Conservation (phyloP, 1,284 basidiomycete genomes). For the Termitomyces sp. region DNA sequence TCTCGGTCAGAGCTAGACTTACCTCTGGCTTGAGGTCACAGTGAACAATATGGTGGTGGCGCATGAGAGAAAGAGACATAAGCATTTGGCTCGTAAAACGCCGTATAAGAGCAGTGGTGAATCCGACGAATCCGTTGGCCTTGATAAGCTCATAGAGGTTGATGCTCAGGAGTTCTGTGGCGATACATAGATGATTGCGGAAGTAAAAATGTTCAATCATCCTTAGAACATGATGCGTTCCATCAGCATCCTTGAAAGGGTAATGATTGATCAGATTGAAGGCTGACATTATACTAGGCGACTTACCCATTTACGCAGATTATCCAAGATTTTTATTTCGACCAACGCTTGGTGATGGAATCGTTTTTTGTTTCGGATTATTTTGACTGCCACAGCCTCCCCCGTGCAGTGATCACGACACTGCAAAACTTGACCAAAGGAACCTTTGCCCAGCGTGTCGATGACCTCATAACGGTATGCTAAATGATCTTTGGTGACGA, state of each 20-base stretch:
- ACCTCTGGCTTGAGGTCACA: conserved; percentile 99
- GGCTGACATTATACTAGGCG: conserved; percentile 9
- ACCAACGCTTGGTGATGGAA: conserved; percentile 99
- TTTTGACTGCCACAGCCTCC: conserved; percentile 95
- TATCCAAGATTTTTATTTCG: conserved; percentile 98
- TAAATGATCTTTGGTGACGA: conserved; percentile 89
- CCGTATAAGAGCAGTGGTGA: conserved; percentile 90
- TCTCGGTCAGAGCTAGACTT: conserved; percentile 19
- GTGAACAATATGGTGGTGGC: conserved; percentile 97
- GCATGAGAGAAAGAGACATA: conserved; percentile 85
- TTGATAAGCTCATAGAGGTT: conserved; percentile 99
- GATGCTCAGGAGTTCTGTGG: conserved; percentile 96
- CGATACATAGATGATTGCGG: conserved; percentile 96
- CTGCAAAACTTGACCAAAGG: conserved; percentile 95
- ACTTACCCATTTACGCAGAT: conserved; percentile 90
- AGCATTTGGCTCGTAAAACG: conserved; percentile 97
- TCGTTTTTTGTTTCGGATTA: conserved; percentile 98
- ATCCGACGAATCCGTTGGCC: conserved; percentile 96
- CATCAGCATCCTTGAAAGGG: conserved; percentile 77
- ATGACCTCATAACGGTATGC: conserved; percentile 95
- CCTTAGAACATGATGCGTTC: conserved; percentile 95
- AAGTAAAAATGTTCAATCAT: conserved; percentile 99
- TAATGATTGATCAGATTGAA: conserved; percentile 10
- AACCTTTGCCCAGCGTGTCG: conserved; percentile 93
- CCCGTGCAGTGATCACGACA: conserved; percentile 98